Conservation (phyloP, 768 basidiomycete species). For the Thelephora ganbajun region DNA sequence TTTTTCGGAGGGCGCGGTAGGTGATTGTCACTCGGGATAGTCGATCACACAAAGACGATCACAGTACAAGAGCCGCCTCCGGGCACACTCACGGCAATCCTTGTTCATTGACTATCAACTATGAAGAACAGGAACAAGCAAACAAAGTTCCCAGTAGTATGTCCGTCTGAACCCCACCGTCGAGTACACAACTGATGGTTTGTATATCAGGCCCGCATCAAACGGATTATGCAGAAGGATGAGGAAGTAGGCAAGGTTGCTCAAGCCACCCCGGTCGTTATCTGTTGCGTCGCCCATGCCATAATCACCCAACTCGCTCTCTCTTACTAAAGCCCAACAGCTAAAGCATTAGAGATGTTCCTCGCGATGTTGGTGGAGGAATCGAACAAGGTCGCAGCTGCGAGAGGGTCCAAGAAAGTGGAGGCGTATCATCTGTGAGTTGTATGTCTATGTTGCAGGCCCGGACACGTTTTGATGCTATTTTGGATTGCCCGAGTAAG, state of each 20-base stretch:
- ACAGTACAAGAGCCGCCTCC: too few relatives aligned
- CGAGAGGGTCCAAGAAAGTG: constrained; percentile 76
- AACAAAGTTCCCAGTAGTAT: constrained; percentile 83
- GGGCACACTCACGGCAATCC: too few relatives aligned
- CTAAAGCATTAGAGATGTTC: constrained; percentile 91
- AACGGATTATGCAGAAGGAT: constrained; percentile 99
- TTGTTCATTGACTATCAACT: background rate
- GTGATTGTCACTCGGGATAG: too few relatives aligned
- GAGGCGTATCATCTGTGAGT: constrained; percentile 90
- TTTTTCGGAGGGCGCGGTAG: background rate
- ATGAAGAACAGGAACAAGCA: constrained; percentile 91
- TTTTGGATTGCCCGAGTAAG: constrained; percentile 25
- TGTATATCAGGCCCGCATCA: constrained; percentile 72
- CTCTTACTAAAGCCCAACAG: constrained; percentile 25
- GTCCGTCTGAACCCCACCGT: constrained; percentile 14
- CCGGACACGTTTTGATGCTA: background rate
- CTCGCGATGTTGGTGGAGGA: constrained; percentile 74
- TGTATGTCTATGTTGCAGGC: background rate
- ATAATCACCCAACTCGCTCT: background rate
- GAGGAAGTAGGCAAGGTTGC: constrained; percentile 98
- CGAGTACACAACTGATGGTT: background rate
- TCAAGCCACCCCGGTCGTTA: constrained; percentile 89
- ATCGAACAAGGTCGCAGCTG: constrained; percentile 62
- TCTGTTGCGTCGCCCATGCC: constrained; percentile 48
- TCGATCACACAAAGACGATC: too few relatives aligned